A percentile compares a stretch with the other conserved stretches of the same genome.
Evolutionary conservation across 768 basidiomycete genomes (phyloP).

Genomic region (Termitomyces sp.): DNA sequence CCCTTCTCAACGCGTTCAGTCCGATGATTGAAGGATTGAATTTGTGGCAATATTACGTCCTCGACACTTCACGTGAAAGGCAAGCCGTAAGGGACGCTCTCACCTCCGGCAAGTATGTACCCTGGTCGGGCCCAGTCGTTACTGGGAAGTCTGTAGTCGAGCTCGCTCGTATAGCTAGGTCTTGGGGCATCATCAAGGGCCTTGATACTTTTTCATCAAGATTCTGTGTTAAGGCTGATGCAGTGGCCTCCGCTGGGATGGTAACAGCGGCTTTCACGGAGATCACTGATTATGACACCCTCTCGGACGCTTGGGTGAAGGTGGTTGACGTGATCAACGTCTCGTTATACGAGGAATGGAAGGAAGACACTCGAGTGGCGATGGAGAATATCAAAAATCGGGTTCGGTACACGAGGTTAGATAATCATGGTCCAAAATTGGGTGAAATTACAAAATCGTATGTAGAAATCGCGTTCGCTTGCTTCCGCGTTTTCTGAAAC

Average conservation of each 20-base stretch:
- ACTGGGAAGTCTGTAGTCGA: conserved; percentile 56
- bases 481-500: background rate
- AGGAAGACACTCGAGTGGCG: conserved; percentile 75
- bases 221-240: conserved; percentile 63
- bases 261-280: conserved; percentile 63
- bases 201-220: conserved; percentile 59
- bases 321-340: conserved; percentile 89
- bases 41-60: conserved; percentile 93
- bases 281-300: conserved; percentile 41
- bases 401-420: conserved; percentile 76
- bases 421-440: conserved; percentile 76
- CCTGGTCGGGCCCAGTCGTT: conserved; percentile 64
- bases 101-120: conserved; percentile 34
- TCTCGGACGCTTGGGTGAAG: conserved; percentile 69
- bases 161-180: conserved; percentile 61
- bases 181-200: conserved; percentile 52
- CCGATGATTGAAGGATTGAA: conserved; percentile 59
- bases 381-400: conserved; percentile 73
- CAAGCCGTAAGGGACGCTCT: conserved; percentile 54
- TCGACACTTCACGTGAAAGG: conserved; percentile 69
- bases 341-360: conserved; percentile 82
- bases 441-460: conserved; percentile 77
- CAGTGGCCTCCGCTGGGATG: conserved; percentile 66
- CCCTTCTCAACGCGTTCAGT: conserved; percentile 61
- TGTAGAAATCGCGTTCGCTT: conserved; percentile 19